Evolutionary conservation across 2,329 filamentous ascomycete species (phyloP).

Genomic region (Fusarium liriodendri): DNA sequence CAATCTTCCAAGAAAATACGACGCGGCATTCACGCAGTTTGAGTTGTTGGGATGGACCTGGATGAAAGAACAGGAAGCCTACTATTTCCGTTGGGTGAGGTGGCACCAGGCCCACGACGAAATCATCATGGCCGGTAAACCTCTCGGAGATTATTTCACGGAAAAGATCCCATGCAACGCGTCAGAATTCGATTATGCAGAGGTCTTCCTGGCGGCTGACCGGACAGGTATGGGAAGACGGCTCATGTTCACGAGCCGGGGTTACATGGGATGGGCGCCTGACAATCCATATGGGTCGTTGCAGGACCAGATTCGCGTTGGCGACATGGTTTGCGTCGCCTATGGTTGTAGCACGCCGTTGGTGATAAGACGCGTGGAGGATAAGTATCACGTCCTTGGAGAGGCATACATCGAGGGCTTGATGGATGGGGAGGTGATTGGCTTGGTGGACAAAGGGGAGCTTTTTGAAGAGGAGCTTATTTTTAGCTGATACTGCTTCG

Average conservation of each 20-base stretch:
- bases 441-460: conserved; percentile 1
- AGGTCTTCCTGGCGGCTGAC: conserved; percentile 15
- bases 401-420: conserved; percentile 25
- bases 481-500: not conserved
- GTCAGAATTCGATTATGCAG: conserved; percentile 18
- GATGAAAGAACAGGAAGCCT: conserved; percentile 19
- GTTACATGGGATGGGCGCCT: conserved; percentile 22
- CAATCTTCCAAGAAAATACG: conserved; percentile 3
- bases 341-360: conserved; percentile 25
- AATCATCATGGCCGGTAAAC: conserved; percentile 2
- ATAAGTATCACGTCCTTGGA: conserved; percentile 10
- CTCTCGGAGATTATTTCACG: conserved; percentile 14
- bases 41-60: conserved; percentile 4
- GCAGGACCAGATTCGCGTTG: conserved; percentile 6
- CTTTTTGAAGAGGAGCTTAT: conserved; percentile 6
- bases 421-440: conserved; percentile 18
- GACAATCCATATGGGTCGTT: conserved; percentile 12
- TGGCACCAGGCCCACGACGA: conserved; percentile 8
- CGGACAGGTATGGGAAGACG: conserved; percentile 12
- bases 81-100: conserved; percentile 15
- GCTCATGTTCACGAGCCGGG: conserved; percentile 18
- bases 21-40: conserved; percentile 5
- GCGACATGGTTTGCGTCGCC: conserved; percentile 10
- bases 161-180: conserved; percentile 6
- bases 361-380: conserved; percentile 3